Percentiles rank a stretch among this genome's conserved stretches.
phyloP scores from a whole-genome alignment of 768 basidiomycete genomes.

The Mycena polygramma region DNA sequence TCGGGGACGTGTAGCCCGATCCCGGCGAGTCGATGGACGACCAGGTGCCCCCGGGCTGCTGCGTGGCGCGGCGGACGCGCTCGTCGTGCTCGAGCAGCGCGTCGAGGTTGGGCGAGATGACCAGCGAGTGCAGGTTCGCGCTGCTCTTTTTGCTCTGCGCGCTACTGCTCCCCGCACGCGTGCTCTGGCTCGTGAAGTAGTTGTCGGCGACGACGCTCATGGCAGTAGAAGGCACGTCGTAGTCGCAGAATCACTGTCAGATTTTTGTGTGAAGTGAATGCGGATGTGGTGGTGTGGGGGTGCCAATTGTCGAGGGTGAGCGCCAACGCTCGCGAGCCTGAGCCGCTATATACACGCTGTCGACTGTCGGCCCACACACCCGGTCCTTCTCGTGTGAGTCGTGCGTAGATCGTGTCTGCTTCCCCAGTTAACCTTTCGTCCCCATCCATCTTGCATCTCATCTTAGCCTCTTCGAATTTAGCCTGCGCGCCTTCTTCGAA shows the following conservation, averaged over 20 bases:
- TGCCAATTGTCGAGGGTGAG: too few species aligned
- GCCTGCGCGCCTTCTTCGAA: too few species aligned
- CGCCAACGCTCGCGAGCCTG: too few species aligned
- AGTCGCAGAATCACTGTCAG: too few species aligned
- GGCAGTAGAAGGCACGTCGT: not conserved
- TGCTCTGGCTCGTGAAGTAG: not conserved
- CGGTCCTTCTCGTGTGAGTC: too few species aligned
- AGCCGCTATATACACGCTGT: too few species aligned
- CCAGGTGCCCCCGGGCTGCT: constrained; percentile 5
- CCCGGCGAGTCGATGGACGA: constrained; percentile 5
- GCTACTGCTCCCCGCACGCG: not conserved
- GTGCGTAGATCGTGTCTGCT: too few species aligned
- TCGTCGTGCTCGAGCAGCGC: constrained; percentile 72
- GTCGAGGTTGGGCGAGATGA: constrained; percentile 72
- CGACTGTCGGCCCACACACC: too few species aligned
- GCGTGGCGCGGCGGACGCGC: constrained; percentile 50
- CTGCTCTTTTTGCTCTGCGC: not conserved
- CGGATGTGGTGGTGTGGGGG: too few species aligned
- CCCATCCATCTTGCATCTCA: too few species aligned
- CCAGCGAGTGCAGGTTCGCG: constrained; percentile 44
- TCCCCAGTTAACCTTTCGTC: too few species aligned
- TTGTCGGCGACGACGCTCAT: constrained; percentile 5
- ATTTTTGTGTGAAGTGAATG: not conserved
- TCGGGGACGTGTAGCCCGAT: not conserved
- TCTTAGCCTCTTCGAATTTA: too few species aligned